phyloP scores from a whole-genome alignment of 306 rosid genomes.

The Vicia sativa region DNA sequence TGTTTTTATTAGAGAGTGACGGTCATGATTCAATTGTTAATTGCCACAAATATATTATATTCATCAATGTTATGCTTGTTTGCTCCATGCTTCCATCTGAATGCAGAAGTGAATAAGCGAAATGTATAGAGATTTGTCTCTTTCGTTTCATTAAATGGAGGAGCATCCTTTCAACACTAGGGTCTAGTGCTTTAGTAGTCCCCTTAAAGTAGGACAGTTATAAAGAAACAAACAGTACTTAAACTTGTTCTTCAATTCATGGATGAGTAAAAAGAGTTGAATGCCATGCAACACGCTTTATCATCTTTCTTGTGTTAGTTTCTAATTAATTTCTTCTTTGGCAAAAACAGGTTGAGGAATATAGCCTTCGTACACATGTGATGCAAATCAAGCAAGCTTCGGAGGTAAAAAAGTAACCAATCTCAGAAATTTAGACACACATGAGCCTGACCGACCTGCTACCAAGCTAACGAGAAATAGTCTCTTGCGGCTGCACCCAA shows the following conservation, averaged over 20 bases:
- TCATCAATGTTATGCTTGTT: background rate
- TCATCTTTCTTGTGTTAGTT: slow-evolving; percentile 10
- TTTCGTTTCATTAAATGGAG: background rate
- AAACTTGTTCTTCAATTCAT: background rate
- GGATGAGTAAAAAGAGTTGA: background rate
- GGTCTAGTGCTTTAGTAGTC: slow-evolving; percentile 4
- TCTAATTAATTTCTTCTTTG: slow-evolving; percentile 29
- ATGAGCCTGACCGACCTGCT: slow-evolving; percentile 54
- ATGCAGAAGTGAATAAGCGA: background rate
- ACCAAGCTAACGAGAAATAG: slow-evolving; percentile 42
- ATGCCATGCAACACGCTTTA: background rate
- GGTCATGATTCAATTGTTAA: background rate
- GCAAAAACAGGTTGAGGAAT: slow-evolving; percentile 74
- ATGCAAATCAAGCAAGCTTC: slow-evolving; percentile 69
- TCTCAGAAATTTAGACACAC: slow-evolving; percentile 42
- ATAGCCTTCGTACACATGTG: slow-evolving; percentile 79
- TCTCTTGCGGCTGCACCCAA: slow-evolving; percentile 47
- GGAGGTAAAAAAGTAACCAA: slow-evolving; percentile 48
- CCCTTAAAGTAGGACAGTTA: slow-evolving; percentile 2
- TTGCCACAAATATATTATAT: slow-evolving; percentile 2
- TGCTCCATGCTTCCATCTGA: slow-evolving; percentile 11
- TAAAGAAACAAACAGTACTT: background rate
- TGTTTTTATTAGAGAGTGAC: slow-evolving; percentile 3
- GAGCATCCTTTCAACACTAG: slow-evolving; percentile 16
- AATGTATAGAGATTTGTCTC: background rate